Evolutionary conservation across 1,284 basidiomycete species (phyloP).

Genomic region (Peniophora sp.): DNA sequence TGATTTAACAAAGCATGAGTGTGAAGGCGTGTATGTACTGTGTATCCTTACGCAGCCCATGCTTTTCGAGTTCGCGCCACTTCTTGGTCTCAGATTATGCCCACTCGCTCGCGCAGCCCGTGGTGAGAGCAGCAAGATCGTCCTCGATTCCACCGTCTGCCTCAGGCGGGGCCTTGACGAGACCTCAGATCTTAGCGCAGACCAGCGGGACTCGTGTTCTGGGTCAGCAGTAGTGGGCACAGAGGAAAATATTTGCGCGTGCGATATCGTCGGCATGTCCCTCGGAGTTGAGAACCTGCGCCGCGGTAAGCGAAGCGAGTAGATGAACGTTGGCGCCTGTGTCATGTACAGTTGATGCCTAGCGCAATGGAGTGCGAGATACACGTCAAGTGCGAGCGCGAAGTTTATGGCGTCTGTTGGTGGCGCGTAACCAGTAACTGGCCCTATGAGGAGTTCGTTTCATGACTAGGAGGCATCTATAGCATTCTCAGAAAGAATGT

Average conservation of each 20-base stretch:
- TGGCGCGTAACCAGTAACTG: slow-evolving; percentile 1
- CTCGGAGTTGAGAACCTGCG: background rate
- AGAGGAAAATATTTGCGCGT: background rate
- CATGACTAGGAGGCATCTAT: slow-evolving; percentile 1
- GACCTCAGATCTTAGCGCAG: background rate
- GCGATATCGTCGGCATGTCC: background rate
- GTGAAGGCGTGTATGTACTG: too few species aligned
- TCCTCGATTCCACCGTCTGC: background rate
- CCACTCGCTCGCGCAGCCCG: background rate
- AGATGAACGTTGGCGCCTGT: background rate
- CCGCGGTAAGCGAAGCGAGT: background rate
- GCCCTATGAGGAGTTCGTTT: slow-evolving; percentile 1
- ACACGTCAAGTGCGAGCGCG: slow-evolving; percentile 1
- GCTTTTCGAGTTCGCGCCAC: background rate
- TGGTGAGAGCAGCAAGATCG: background rate
- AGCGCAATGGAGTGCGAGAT: slow-evolving; percentile 1
- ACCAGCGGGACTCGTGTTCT: background rate
- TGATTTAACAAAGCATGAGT: too few species aligned
- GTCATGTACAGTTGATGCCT: slow-evolving; percentile 1
- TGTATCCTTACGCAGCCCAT: background rate
- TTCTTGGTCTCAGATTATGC: background rate
- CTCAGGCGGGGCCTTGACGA: background rate
- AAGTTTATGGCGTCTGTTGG: slow-evolving; percentile 2
- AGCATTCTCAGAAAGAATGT: background rate
- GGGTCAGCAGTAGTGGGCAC: background rate